phyloP scores from a whole-genome alignment of 129 eudicot genomes.

The Escallonia herrerae region DNA sequence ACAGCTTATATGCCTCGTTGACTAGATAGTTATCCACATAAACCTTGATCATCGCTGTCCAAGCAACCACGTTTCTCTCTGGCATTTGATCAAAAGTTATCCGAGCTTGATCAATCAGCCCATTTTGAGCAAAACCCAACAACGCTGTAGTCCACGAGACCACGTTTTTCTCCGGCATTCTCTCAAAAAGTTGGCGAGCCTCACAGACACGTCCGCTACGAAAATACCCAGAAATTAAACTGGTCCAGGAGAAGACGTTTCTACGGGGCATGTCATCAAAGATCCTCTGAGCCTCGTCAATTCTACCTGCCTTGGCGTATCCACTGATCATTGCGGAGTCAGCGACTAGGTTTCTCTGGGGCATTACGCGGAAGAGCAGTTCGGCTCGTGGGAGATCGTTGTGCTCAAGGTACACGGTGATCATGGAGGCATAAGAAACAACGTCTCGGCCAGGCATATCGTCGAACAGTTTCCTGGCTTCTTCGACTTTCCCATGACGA shows the following conservation, averaged over 20 bases:
- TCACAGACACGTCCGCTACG: conserved; percentile 25
- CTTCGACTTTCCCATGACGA: conserved; percentile 24
- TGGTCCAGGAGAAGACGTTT: conserved; percentile 46
- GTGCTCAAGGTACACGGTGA: conserved; percentile 38
- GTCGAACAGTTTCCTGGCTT: conserved; percentile 37
- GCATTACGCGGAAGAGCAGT: conserved; percentile 23
- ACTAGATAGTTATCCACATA: conserved; percentile 25
- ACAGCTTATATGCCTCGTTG: conserved; percentile 31
- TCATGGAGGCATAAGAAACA: conserved; percentile 44
- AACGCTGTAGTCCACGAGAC: conserved; percentile 43
- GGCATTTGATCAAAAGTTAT: conserved; percentile 34
- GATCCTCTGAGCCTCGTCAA: conserved; percentile 30
- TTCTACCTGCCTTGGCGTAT: conserved; percentile 44
- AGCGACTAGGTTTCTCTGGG: conserved; percentile 36
- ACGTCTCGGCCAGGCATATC: conserved; percentile 32
- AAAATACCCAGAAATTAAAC: conserved; percentile 52
- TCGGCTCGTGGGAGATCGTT: conserved; percentile 39
- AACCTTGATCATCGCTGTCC: conserved; percentile 52
- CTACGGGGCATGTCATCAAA: conserved; percentile 38
- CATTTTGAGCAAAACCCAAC: conserved; percentile 38
- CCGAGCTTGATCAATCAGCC: conserved; percentile 39
- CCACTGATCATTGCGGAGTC: conserved; percentile 53
- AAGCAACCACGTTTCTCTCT: conserved; percentile 32
- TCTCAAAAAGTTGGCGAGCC: conserved; percentile 28
- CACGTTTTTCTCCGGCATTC: conserved; percentile 42